Evolutionary conservation across 2,329 filamentous ascomycete species (phyloP).

Genomic region (Aschersonia sp.): DNA sequence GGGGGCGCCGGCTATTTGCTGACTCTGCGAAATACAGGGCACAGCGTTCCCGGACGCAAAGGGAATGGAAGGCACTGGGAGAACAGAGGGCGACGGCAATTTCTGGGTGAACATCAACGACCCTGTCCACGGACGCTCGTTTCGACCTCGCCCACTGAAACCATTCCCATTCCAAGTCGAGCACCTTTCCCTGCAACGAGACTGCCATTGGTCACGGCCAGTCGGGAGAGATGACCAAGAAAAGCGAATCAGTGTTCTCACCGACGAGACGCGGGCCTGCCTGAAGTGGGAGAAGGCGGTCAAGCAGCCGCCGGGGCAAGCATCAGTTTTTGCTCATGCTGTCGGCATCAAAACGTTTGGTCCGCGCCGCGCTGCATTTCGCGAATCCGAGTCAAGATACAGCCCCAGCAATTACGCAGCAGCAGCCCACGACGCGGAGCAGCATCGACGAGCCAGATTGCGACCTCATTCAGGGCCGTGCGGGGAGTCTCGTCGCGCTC

Average conservation of each 20-base stretch:
- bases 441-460: no score
- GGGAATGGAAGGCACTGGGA: neutral
- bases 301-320: neutral
- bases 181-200: neutral
- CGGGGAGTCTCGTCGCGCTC: no score
- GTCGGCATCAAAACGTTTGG: neutral
- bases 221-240: neutral
- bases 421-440: no score
- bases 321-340: neutral
- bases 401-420: neutral
- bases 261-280: no score
- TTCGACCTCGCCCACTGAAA: constrained; percentile 33
- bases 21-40: neutral
- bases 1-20: neutral
- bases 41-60: neutral
- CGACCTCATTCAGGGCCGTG: no score
- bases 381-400: neutral
- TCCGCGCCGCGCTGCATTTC: neutral
- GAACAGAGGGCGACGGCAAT: neutral
- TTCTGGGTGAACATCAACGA: constrained; percentile 37
- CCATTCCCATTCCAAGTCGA: constrained; percentile 35
- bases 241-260: no score
- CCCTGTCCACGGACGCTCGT: constrained; percentile 29
- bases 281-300: no score
- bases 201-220: neutral